Conservation (phyloP, 306 rosid species). For the Vigna unguiculata region DNA sequence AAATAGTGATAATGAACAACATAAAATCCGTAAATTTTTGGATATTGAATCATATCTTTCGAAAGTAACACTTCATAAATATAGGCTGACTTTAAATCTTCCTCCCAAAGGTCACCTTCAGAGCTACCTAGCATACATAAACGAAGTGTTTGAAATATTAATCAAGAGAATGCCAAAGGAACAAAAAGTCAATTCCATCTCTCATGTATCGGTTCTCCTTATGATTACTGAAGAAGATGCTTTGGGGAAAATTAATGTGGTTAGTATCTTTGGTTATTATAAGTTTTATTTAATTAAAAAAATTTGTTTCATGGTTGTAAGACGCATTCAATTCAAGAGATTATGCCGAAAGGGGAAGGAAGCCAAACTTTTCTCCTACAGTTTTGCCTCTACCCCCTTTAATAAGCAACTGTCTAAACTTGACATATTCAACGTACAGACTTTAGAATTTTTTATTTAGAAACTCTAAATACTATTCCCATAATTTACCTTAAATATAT, state of each 20-base stretch:
- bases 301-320: neutral
- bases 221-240: neutral
- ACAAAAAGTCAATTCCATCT: neutral
- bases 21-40: conserved; percentile 10
- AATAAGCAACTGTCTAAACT: neutral
- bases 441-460: neutral
- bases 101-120: conserved; percentile 32
- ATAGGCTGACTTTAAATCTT: conserved; percentile 3
- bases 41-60: conserved; percentile 29
- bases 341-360: neutral
- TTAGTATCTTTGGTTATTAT: neutral
- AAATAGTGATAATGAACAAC: conserved; percentile 10
- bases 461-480: neutral
- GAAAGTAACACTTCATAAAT: conserved; percentile 34
- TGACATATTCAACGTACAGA: neutral
- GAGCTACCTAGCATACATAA: conserved; percentile 8
- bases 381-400: neutral
- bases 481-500: conserved; percentile 33
- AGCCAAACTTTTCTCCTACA: neutral
- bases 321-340: neutral
- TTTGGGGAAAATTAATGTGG: neutral
- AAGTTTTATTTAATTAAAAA: conserved; percentile 1
- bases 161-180: neutral
- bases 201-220: neutral
- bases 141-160: neutral